Evolutionary conservation across 495 filamentous ascomycete species (phyloP), one percentile per base, ranked within the genome.

Genomic region (Xylona heveae): DNA sequence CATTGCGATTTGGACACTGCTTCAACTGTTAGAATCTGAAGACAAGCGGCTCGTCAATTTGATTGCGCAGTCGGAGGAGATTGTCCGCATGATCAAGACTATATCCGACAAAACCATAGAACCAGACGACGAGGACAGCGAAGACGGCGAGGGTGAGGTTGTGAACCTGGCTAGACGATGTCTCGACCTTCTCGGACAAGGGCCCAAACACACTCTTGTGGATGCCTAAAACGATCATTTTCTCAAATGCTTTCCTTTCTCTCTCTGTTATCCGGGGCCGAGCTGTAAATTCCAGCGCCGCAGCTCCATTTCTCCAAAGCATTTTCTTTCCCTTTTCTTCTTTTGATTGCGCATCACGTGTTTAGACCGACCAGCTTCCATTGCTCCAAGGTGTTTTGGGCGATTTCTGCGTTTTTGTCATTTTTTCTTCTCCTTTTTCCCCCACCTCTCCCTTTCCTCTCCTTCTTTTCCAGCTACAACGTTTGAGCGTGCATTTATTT

Each of bases 1-100:
- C 50, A 97, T 97, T 43, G 85, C 88, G 22, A 94, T 94, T 41
- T 97, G 88, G 88, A 97, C 88, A 0, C 58, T 97, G 27, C 69
- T 95, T 6, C 88, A 97, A 46, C 67, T 97, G 2, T 67, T 95
- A 12, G 88, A 97, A 51, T 92, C 88, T 0, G 83, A 88, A 46
- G 84, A 97, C 42, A 65, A 72, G 49, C 74, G 71, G 33, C 62
- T 97, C 21, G 75, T 93, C 28, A 66, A 67, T 16, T 69, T 80
- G 15, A 94, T 97, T 35, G 68, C 77, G 31, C 73, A 84, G 42
- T 80, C 82, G 4, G 74, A 84, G 23, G 78, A 85, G 33, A 71
- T 97, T 43, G 73, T 95, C 18, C 67, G 78, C 23, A 79, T 91
- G 71, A 84, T 95, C 31, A 78, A 74, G 46, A 62, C 66, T 29